Evolutionary conservation across 2,329 filamentous ascomycete species (phyloP), one percentile per base, ranked within the genome.

Genomic region (Arthrobotrys conoides): DNA sequence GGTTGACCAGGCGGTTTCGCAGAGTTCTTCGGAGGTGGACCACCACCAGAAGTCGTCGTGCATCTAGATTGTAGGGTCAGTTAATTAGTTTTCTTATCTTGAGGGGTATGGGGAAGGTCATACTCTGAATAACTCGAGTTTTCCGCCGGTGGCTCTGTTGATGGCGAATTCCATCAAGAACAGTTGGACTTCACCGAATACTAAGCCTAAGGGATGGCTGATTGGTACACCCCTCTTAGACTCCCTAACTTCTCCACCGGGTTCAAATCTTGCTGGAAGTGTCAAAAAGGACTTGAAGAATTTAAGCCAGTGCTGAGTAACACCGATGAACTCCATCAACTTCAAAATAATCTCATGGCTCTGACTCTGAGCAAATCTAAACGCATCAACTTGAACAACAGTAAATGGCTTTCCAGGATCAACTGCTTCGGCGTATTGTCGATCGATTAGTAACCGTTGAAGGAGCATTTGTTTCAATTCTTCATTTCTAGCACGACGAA

Each of bases 31-130:
- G 5, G 88, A 85, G 4, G 61, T 63, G 8, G 87, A 87, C 89
- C 90, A 91, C 82, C 91, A 89, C 90, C 90, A 92, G 65, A 91
- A 86, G 80, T 91, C 89, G 79, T 91, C 90, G 65, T 91, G 87
- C 44, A 91, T 78, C 75, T 78, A 65, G 0, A 22, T 33, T 5
- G 14, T 49, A 6, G 1, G 27, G 16, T 33, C n/a, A 63, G 27
- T 24, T 48, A 30, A 6, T 30, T 30, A 6, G 27, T 16, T n/a
- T n/a, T n/a, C n/a, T n/a, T n/a, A 27, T 12, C 6, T 44, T 27
- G 9, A 84, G 10, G 90, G 88, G 27, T 30, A 30, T 30, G 18
- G 12, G 20, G 65, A 16, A 1, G 16, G 9, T 38, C 68, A 48
- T 30, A 78, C 70, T 51, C 76, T 66, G 33, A 79, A 79, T 6